Conservation (phyloP, 1,139 yeast species). For the Diutina scorzettiae region DNA sequence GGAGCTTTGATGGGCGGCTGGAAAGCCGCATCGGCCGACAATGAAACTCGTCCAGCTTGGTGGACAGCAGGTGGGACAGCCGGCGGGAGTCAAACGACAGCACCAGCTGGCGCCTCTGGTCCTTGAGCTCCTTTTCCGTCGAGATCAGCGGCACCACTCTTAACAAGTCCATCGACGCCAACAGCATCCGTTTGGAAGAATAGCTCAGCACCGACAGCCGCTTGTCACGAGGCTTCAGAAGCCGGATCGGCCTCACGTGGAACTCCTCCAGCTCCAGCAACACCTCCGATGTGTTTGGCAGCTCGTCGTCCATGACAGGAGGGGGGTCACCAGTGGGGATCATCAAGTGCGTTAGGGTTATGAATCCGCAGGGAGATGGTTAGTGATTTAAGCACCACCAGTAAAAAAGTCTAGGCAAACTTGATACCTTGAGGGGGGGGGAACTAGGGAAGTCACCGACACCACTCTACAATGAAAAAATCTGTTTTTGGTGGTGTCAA, state of each 20-base stretch:
- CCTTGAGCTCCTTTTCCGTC: neutral
- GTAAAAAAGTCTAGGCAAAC: no score
- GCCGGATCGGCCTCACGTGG: slow-evolving; percentile 1
- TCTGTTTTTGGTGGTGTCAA: no score
- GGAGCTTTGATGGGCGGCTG: neutral
- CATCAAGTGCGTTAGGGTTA: neutral
- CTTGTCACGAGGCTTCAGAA: slow-evolving; percentile 1
- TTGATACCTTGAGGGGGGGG: no score
- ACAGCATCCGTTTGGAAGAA: slow-evolving; percentile 3
- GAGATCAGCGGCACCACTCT: neutral
- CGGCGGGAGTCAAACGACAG: neutral
- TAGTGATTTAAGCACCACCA: no score
- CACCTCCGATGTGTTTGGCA: slow-evolving; percentile 4
- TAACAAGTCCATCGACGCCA: slow-evolving; percentile 1
- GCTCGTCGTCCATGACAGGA: neutral
- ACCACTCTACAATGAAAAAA: no score
- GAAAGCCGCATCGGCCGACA: neutral
- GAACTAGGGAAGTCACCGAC: no score
- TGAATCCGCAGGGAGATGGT: no score
- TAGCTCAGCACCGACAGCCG: neutral
- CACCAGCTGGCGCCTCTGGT: slow-evolving; percentile 4
- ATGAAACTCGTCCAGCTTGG: neutral
- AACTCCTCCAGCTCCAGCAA: slow-evolving; percentile 5
- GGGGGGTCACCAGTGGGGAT: neutral
- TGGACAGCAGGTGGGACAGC: neutral